Percentiles rank a stretch among this genome's conserved stretches.
Evolutionary conservation across 345 rosid species (phyloP).

Genomic region (Murraya koenigii): DNA sequence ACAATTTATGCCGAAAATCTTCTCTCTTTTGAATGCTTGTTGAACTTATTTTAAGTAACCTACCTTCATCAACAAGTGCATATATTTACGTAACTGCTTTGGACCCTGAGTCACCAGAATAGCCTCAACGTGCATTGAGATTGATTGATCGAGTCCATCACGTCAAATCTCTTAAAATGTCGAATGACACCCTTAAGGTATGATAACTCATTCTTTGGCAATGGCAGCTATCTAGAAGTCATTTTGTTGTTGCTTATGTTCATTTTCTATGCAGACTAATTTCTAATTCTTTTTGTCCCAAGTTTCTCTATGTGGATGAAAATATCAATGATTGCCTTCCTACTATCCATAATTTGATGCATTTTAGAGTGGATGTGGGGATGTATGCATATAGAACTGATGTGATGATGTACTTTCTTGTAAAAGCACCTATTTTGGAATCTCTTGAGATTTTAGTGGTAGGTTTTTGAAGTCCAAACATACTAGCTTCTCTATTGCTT

Average conservation of each 20-base stretch:
- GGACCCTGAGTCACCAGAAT: neutral
- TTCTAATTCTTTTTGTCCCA: too few relatives aligned
- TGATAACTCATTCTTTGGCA: too few relatives aligned
- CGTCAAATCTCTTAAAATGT: constrained; percentile 1
- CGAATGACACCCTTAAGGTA: neutral
- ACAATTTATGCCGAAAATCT: neutral
- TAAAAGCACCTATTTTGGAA: too few relatives aligned
- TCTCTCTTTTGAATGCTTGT: neutral
- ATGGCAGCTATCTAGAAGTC: neutral
- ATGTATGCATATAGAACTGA: too few relatives aligned
- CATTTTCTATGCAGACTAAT: too few relatives aligned
- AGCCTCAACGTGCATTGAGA: neutral
- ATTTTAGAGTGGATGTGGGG: neutral
- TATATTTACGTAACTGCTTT: neutral
- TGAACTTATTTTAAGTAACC: neutral
- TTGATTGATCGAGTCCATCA: neutral
- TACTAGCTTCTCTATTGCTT: too few relatives aligned
- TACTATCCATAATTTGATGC: neutral
- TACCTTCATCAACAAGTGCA: neutral
- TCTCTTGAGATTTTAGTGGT: too few relatives aligned
- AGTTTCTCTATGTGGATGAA: neutral
- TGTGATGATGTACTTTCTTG: neutral
- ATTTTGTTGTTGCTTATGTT: neutral
- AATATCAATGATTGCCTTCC: neutral
- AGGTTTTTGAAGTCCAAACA: too few relatives aligned